Conservation (phyloP, 2,329 filamentous ascomycete genomes). For the Hymenoscyphus fructigenus region DNA sequence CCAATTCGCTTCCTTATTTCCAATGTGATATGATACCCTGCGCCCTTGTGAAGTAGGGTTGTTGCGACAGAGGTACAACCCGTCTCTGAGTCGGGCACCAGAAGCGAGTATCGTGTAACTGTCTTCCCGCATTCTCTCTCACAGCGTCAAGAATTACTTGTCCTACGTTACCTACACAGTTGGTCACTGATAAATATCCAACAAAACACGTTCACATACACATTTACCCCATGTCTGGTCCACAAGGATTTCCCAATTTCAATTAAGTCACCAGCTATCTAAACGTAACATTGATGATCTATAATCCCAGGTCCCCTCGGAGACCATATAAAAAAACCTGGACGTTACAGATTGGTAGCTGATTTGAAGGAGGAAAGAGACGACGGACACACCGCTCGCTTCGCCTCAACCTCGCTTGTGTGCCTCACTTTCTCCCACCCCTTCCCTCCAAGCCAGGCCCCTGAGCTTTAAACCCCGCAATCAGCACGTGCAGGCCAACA, state of each 20-base stretch:
- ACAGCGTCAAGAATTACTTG: neutral
- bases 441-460: neutral
- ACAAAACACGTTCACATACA: neutral
- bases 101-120: no score
- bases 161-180: neutral
- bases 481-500: neutral
- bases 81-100: no score
- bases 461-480: neutral
- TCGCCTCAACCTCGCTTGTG: neutral
- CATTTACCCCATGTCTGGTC: neutral
- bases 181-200: neutral
- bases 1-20: neutral
- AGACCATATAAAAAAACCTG: neutral
- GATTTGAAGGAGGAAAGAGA: neutral
- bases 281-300: neutral
- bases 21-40: neutral
- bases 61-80: no score
- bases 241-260: neutral
- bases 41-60: no score
- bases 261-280: slow-evolving; percentile 1
- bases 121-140: neutral
- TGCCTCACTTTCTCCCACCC: neutral
- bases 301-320: neutral
- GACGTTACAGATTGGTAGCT: neutral
- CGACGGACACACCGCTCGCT: neutral